Percentiles rank a stretch among this genome's conserved stretches.
phyloP scores from a whole-genome alignment of 768 basidiomycete species.

The Lenzites betulinus region DNA sequence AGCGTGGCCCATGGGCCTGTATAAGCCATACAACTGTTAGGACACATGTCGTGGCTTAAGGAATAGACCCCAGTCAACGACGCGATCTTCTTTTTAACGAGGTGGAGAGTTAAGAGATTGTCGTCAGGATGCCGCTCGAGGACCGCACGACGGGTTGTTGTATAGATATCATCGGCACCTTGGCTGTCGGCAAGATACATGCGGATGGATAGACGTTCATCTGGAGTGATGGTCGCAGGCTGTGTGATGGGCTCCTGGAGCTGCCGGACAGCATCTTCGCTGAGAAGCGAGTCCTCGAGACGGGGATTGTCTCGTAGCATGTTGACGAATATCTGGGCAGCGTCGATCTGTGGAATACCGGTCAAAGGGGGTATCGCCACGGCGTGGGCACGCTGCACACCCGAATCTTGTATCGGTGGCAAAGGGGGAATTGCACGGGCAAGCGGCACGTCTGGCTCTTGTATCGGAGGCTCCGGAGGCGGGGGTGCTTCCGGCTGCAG shows the following conservation, averaged over 20 bases:
- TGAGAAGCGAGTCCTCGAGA: background rate
- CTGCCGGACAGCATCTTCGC: background rate
- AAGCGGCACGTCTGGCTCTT: no score
- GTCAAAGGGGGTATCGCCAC: no score
- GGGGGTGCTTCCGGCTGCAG: no score
- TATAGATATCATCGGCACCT: background rate
- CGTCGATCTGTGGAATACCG: constrained; percentile 32
- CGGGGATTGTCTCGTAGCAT: background rate
- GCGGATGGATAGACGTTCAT: background rate
- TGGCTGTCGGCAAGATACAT: background rate
- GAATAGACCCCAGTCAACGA: constrained; percentile 32
- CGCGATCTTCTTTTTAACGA: background rate
- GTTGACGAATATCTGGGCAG: background rate
- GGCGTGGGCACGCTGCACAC: no score
- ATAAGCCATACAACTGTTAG: constrained; percentile 42
- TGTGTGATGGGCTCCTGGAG: background rate
- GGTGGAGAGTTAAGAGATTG: background rate
- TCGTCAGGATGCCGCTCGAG: background rate
- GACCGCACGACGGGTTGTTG: background rate
- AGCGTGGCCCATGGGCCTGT: constrained; percentile 38
- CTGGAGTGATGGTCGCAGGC: background rate
- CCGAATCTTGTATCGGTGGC: no score
- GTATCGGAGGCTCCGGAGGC: no score
- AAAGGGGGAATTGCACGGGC: no score
- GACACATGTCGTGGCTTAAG: constrained; percentile 42